A percentile compares a stretch with the other conserved stretches of the same genome.
Evolutionary conservation across 495 filamentous ascomycete genomes (phyloP).

Genomic region (Cenococcum geophilum): DNA sequence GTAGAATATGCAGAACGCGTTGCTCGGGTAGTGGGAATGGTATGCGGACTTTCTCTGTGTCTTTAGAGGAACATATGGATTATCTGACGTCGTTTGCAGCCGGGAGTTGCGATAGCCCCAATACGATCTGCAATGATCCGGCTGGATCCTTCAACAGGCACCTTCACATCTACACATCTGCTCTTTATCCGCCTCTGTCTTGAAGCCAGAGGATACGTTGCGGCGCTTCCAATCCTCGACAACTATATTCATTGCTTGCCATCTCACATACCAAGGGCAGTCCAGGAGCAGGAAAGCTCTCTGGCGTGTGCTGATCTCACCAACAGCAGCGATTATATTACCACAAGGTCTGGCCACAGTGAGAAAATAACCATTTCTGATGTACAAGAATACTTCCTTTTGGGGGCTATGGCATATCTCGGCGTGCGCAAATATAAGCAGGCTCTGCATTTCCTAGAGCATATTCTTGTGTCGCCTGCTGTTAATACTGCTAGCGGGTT

Average conservation of each 20-base stretch:
- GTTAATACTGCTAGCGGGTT: slow-evolving; percentile 58
- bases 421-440: slow-evolving; percentile 62
- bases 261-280: slow-evolving; percentile 8
- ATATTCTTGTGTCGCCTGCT: slow-evolving; percentile 60
- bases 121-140: slow-evolving; percentile 62
- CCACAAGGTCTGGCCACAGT: slow-evolving; percentile 52
- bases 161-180: slow-evolving; percentile 64
- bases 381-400: slow-evolving; percentile 71
- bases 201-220: slow-evolving; percentile 47
- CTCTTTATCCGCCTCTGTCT: slow-evolving; percentile 57
- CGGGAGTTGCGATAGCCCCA: slow-evolving; percentile 52
- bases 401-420: slow-evolving; percentile 74
- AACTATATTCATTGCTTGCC: slow-evolving; percentile 64
- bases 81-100: slow-evolving; percentile 39
- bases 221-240: slow-evolving; percentile 61
- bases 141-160: slow-evolving; percentile 63
- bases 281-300: slow-evolving; percentile 28
- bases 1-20: slow-evolving; percentile 44
- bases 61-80: not conserved
- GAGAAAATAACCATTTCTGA: slow-evolving; percentile 49
- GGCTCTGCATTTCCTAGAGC: slow-evolving; percentile 64
- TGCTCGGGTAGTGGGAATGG: slow-evolving; percentile 43
- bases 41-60: slow-evolving; percentile 26
- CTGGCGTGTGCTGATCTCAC: slow-evolving; percentile 29
- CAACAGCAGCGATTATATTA: slow-evolving; percentile 48